Evolutionary conservation across 768 basidiomycete species (phyloP).

Genomic region (Naganishia vaughanmartiniae): DNA sequence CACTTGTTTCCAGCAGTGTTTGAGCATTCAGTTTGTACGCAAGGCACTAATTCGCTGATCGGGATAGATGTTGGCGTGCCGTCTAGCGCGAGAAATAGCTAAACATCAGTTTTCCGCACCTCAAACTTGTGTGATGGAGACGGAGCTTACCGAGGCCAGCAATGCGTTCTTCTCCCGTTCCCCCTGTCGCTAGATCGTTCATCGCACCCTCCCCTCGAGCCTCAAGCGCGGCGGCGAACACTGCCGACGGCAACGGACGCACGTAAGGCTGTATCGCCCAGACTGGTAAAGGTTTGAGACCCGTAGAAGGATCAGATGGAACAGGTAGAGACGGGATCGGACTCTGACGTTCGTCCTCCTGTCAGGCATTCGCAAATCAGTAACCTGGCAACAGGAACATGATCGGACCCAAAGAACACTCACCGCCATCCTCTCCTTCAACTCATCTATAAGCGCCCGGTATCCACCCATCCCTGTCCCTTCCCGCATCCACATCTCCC

Average conservation of each 20-base stretch:
- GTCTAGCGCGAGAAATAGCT: not conserved
- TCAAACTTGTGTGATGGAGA: not conserved
- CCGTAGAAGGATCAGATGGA: slow-evolving; percentile 59
- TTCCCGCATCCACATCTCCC: slow-evolving; percentile 49
- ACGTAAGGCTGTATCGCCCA: slow-evolving; percentile 74
- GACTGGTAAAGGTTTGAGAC: slow-evolving; percentile 62
- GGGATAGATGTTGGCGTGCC: slow-evolving; percentile 18
- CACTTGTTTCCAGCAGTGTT: slow-evolving; percentile 44
- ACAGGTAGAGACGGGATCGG: slow-evolving; percentile 50
- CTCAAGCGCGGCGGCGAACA: not conserved
- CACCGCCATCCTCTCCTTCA: slow-evolving; percentile 63
- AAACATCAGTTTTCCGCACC: not conserved
- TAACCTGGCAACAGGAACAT: slow-evolving; percentile 12
- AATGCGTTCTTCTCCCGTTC: slow-evolving; percentile 34
- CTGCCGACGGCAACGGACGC: slow-evolving; percentile 52
- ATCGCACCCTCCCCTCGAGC: slow-evolving; percentile 9
- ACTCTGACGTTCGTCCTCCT: slow-evolving; percentile 27
- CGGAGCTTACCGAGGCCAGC: slow-evolving; percentile 24
- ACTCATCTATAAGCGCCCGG: slow-evolving; percentile 60
- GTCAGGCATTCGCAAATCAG: slow-evolving; percentile 17
- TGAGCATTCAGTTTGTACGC: slow-evolving; percentile 29
- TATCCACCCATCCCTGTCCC: slow-evolving; percentile 55
- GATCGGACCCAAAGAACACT: slow-evolving; percentile 37
- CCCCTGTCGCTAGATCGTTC: slow-evolving; percentile 17
- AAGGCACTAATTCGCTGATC: not conserved